phyloP scores from a whole-genome alignment of 2,329 filamentous ascomycete genomes.

The Endocalyx cinctus region DNA sequence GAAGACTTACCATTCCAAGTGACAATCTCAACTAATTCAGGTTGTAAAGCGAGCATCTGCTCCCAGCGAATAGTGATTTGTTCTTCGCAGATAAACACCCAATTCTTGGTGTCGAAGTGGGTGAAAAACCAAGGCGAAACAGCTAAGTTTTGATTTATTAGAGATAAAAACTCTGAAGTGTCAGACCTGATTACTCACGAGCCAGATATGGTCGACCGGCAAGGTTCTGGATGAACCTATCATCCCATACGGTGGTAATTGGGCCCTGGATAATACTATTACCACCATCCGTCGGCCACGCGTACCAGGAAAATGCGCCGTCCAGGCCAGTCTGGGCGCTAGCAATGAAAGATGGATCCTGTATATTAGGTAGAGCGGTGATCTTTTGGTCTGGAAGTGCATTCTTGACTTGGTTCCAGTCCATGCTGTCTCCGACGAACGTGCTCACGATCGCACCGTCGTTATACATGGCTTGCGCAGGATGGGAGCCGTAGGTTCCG shows the following conservation, averaged over 20 bases:
- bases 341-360: constrained; percentile 7
- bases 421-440: constrained; percentile 5
- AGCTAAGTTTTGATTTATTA: not conserved
- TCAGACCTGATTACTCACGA: constrained; percentile 2
- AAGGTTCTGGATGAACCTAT: constrained; percentile 6
- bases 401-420: constrained; percentile 8
- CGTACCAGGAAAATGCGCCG: constrained; percentile 11
- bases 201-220: constrained; percentile 9
- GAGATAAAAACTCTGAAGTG: not conserved
- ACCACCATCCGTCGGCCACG: constrained; percentile 9
- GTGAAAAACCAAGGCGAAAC: constrained; percentile 10
- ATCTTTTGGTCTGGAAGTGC: constrained; percentile 8
- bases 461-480: constrained; percentile 8
- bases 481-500: constrained; percentile 7
- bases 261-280: constrained; percentile 9
- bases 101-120: constrained; percentile 9
- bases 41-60: constrained; percentile 7
- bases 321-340: constrained; percentile 9
- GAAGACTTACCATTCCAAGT: constrained; percentile 9
- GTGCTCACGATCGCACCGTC: constrained; percentile 8
- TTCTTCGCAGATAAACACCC: constrained; percentile 10
- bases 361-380: constrained; percentile 8
- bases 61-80: constrained; percentile 8
- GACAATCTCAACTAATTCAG: constrained; percentile 7
- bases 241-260: constrained; percentile 9